Evolutionary conservation across 495 filamentous ascomycete genomes (phyloP), one percentile per base, ranked within the genome.

Genomic region (Penicilliopsis zonata): DNA sequence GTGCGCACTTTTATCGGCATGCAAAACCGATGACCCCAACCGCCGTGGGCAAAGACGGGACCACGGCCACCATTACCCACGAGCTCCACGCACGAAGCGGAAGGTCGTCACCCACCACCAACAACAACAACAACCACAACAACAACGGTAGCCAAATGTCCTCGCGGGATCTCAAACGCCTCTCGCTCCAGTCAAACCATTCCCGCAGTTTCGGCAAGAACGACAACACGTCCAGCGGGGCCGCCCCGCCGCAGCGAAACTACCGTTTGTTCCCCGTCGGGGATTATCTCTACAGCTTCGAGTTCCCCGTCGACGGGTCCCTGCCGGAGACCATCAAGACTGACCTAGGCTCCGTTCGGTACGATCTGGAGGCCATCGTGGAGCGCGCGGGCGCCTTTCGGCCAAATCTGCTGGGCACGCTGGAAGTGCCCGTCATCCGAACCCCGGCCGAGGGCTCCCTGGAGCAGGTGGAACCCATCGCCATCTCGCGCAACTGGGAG

Each of bases 401-500:
- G 40, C 74, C 86, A 14, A 96, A 94, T 41, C 70, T 98, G 2
- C 65, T 84, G 21, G 90, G 90, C 13, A 69, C 61, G 9, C 80
- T 84, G 52, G 92, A 96, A 50, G 76, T 98, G 7, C 72, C 70
- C 3, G 72, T 98, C 27, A 82, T 98, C 17, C 78, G 90, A 10
- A 78, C 88, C 1, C 90, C 90, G 0, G 77, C 88, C 12, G 86
- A 96, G 59, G 73, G 86, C 30, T 96, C 88, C 3, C 61, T 96
- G 30, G 92, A 98, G 48, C 82, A 86, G 54, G 76, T 87, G 16
- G 90, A 98, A 48, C 90, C 90, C 9, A 98, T 98, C 52, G 88
- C 88, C 13, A 96, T 98, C 45, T 94, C 83, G 33, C 69, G 90
- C 15, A 87, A 86, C 35, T 98, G 90, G 90, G 90, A 98, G 46